Evolutionary conservation across 441 rosid species (phyloP).

Genomic region (Caryocar brasiliense): DNA sequence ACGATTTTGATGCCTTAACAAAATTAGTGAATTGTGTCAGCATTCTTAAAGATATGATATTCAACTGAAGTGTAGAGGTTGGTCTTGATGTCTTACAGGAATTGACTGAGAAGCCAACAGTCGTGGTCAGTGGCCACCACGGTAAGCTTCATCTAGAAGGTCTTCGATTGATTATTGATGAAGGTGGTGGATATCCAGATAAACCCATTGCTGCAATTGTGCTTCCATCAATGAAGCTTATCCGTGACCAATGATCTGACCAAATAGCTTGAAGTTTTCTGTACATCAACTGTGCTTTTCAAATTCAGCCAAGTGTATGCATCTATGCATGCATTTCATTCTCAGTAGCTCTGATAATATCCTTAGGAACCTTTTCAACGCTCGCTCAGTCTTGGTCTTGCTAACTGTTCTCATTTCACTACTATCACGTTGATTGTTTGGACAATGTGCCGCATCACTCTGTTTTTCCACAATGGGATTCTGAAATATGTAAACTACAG

Average conservation of each 20-base stretch:
- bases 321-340: too few relatives aligned
- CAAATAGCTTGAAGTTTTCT: neutral
- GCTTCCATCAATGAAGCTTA: conserved; percentile 53
- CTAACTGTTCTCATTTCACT: too few relatives aligned
- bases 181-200: conserved; percentile 58
- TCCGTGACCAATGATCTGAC: conserved; percentile 31
- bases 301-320: neutral
- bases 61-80: neutral
- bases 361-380: too few relatives aligned
- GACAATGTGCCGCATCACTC: too few relatives aligned
- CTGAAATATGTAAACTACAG: too few relatives aligned
- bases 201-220: conserved; percentile 68
- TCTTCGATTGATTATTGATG: conserved; percentile 68
- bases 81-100: conserved; percentile 24
- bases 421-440: too few relatives aligned
- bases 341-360: too few relatives aligned
- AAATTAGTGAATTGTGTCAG: too few relatives aligned
- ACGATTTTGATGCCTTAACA: too few relatives aligned
- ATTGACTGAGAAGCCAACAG: conserved; percentile 32
- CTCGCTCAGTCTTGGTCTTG: too few relatives aligned
- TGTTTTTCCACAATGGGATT: too few relatives aligned
- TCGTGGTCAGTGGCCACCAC: conserved; percentile 77
- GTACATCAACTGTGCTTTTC: neutral
- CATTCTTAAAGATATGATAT: neutral
- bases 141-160: conserved; percentile 72